Conservation (phyloP, 2,329 filamentous ascomycete species). For the Colletotrichum endophyticum region DNA sequence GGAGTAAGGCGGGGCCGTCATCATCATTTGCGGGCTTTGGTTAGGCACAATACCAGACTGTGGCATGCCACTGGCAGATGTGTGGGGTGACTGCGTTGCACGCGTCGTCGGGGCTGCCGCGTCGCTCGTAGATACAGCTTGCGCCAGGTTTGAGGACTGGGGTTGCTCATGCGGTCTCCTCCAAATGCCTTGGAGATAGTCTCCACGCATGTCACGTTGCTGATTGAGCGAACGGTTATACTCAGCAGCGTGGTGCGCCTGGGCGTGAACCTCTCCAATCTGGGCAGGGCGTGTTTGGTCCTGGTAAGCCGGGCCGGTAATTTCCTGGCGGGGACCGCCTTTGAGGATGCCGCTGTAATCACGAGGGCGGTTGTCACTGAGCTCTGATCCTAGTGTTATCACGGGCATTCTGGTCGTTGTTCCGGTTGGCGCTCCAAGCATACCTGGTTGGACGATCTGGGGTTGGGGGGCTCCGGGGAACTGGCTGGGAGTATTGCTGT, state of each 20-base stretch:
- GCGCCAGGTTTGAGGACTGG: constrained; percentile 50
- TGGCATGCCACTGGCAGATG: constrained; percentile 56
- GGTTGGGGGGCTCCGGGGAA: constrained; percentile 72
- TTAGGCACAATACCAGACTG: constrained; percentile 64
- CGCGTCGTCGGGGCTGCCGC: constrained; percentile 54
- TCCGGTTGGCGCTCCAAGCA: constrained; percentile 68
- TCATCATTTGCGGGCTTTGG: constrained; percentile 71
- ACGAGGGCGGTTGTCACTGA: constrained; percentile 76
- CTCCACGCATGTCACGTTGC: constrained; percentile 77
- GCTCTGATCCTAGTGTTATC: constrained; percentile 81
- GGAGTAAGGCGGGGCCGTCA: constrained; percentile 69
- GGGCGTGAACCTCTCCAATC: constrained; percentile 79
- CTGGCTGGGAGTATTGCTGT: constrained; percentile 73
- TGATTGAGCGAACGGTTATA: constrained; percentile 86
- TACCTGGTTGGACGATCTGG: constrained; percentile 73
- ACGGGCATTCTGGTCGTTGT: constrained; percentile 78
- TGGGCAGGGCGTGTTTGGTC: constrained; percentile 82
- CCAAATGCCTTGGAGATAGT: constrained; percentile 85
- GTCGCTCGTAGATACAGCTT: constrained; percentile 49
- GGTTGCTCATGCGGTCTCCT: constrained; percentile 82
- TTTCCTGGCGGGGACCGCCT: constrained; percentile 85
- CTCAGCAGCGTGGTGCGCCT: constrained; percentile 87
- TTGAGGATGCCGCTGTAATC: constrained; percentile 82
- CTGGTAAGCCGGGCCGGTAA: constrained; percentile 85
- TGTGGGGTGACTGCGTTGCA: constrained; percentile 63